phyloP scores from a whole-genome alignment of 2,329 filamentous ascomycete species.

The Zymoseptoria pseudotritici region DNA sequence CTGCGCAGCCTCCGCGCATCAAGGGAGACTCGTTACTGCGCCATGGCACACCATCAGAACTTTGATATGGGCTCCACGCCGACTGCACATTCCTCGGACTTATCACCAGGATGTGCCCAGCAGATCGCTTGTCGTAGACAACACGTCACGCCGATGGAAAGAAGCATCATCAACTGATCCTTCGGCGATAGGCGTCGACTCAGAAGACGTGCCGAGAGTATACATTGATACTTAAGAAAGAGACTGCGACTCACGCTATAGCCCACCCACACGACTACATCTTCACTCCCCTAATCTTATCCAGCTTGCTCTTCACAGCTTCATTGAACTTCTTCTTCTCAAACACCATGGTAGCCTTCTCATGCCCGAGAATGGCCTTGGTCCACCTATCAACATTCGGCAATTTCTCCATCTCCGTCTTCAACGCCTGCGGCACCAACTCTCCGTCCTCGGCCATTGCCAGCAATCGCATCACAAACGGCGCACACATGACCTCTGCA shows the following conservation, averaged over 20 bases:
- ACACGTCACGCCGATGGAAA: not conserved
- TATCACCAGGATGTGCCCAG: not conserved
- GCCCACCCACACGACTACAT: constrained; percentile 12
- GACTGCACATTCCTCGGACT: not conserved
- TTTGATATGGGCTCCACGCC: not conserved
- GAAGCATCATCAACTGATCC: not conserved
- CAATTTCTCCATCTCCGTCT: constrained; percentile 45
- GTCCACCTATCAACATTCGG: constrained; percentile 44
- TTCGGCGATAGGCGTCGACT: not conserved
- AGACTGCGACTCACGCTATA: not conserved
- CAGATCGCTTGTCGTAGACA: not conserved
- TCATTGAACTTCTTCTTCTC: constrained; percentile 43
- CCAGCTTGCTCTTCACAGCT: constrained; percentile 38
- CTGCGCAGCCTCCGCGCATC: not conserved
- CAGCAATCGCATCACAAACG: constrained; percentile 59
- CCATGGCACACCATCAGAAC: too few relatives aligned
- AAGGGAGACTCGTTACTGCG: too few relatives aligned
- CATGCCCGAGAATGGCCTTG: constrained; percentile 26
- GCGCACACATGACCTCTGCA: constrained; percentile 63
- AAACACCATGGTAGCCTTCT: constrained; percentile 59
- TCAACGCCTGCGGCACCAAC: constrained; percentile 46
- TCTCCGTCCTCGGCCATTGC: constrained; percentile 47
- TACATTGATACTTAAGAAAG: not conserved
- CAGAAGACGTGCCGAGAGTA: not conserved
- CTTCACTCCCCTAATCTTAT: constrained; percentile 22